Base-by-base conservation (phyloP, 1,284 basidiomycete species). In the Cerioporus squamosus region DNA sequence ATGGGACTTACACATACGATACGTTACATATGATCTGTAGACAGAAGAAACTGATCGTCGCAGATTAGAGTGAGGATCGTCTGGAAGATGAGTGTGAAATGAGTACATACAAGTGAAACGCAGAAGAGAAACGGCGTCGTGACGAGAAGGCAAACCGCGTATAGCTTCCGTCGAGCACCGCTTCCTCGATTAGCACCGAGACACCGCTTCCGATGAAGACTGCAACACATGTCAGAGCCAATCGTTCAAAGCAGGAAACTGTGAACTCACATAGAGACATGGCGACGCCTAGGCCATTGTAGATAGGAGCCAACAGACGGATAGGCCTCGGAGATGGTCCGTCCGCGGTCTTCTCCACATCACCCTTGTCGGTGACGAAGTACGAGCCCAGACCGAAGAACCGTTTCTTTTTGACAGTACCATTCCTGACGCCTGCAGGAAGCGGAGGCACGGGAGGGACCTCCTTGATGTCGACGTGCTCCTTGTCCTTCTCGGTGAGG, bases 241-340 rank as follows among this genome's bases (percentile, higher is more conserved):
- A 4, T 7, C 18, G 22, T 14, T 8, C 2, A 47, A 7, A 47
- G 4, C n/a, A 43, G 40, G 2, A n/a, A 1, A 44, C 50, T 52
- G 33, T 31, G n/a, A 48, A 75, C 81, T 72, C 70, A 88, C 91
- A 91, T 49, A 83, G 68, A 14, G 81, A 83, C 65, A 87, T 70
- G 14, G 79, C 91, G 61, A 81, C 83, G 39, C 87, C 88, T 10
- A 93, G 69, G 12, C 93, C 93, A 48, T 84, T 84, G 67, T 93
- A 91, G 46, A 94, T 72, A 0, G 93, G 91, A 5, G 90, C 91
- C 60, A 90, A 88, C 8, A 92, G 80, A 40, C 86, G 82, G 47
- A 86, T 80, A 0, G 88, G 87, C 12, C 90, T 78, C 12, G 57
- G 38, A 5, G 67, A 68, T 2, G 67, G 63, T 2, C 68, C 68